phyloP scores from a whole-genome alignment of 2,329 filamentous ascomycete genomes.

The Pezicula neosporulosa region DNA sequence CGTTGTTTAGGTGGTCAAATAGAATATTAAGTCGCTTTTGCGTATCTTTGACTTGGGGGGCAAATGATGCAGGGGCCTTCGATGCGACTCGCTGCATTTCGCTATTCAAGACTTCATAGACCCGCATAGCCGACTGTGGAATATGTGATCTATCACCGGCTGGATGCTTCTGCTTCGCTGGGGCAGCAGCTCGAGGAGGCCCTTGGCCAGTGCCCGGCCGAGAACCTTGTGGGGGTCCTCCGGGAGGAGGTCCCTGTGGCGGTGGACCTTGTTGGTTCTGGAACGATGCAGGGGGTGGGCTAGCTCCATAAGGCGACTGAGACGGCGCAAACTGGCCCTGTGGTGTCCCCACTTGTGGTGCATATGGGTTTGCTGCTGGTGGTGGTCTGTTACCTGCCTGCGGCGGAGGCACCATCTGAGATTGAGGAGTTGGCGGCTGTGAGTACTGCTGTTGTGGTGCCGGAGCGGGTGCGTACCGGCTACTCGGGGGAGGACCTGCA shows the following conservation, averaged over 20 bases:
- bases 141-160: constrained; percentile 89
- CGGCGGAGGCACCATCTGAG: constrained; percentile 36
- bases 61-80: constrained; percentile 82
- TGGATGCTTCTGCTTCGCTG: constrained; percentile 66
- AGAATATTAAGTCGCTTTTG: constrained; percentile 88
- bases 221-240: constrained; percentile 34
- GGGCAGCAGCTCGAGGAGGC: constrained; percentile 42
- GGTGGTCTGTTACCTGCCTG: constrained; percentile 39
- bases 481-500: constrained; percentile 63
- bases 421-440: constrained; percentile 38
- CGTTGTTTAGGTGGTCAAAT: constrained; percentile 98
- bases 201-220: constrained; percentile 36
- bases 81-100: constrained; percentile 89
- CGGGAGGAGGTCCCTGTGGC: constrained; percentile 40
- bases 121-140: constrained; percentile 66
- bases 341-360: constrained; percentile 35
- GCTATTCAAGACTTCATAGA: constrained; percentile 76
- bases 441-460: constrained; percentile 45
- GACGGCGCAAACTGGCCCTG: constrained; percentile 60
- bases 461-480: constrained; percentile 71
- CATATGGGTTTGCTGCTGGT: constrained; percentile 43
- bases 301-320: constrained; percentile 33
- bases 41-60: constrained; percentile 86
- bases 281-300: constrained; percentile 34
- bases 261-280: constrained; percentile 33